Evolutionary conservation across 768 basidiomycete genomes (phyloP), one percentile per base, ranked within the genome.

Genomic region (Boletus reticuloceps): DNA sequence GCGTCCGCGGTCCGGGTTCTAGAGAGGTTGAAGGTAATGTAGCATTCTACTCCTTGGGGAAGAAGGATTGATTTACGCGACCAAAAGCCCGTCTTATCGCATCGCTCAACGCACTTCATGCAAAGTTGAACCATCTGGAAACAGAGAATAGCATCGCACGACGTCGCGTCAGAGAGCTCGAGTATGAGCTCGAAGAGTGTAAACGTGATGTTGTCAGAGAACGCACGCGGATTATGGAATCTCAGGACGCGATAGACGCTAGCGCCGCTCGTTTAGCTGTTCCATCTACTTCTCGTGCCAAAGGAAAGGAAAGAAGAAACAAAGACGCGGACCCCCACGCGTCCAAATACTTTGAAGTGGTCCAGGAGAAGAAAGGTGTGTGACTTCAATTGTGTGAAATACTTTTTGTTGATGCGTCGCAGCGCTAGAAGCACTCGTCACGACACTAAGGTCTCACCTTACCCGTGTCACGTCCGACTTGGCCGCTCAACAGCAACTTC

Each of bases 321-420:
- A 77, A 76, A 40, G 75, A 74, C 11, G 72, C 74, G 46, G 73
- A 77, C 14, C 44, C 51, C 3, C 41, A 77, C 27, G 67, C 74
- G 22, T 74, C 77, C 56, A 75, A 86, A 49, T 92, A 94, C 60
- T 79, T 79, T 53, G 87, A 90, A 59, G 88, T 83, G 6, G 88
- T 95, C 0, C 88, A 91, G 57, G 92, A 94, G 69, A 94, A 94
- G 69, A 91, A 91, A 78, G 91, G 92, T 93, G 71, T 65, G n/a
- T 11, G n/a, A 34, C 44, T 38, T 31, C 38, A 32, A n/a, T 32
- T 20, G n/a, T 43, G 1, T 7, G 16, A 14, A 41, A 47, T 53
- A 51, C 17, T 22, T 43, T 14, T 45, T 51, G n/a, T 53, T 65
- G 50, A 63, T 51, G 16, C 29, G 52, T 64, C 9, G 14, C 39